Conservation (phyloP, 2,329 filamentous ascomycete species). For the Volutella citrinella region DNA sequence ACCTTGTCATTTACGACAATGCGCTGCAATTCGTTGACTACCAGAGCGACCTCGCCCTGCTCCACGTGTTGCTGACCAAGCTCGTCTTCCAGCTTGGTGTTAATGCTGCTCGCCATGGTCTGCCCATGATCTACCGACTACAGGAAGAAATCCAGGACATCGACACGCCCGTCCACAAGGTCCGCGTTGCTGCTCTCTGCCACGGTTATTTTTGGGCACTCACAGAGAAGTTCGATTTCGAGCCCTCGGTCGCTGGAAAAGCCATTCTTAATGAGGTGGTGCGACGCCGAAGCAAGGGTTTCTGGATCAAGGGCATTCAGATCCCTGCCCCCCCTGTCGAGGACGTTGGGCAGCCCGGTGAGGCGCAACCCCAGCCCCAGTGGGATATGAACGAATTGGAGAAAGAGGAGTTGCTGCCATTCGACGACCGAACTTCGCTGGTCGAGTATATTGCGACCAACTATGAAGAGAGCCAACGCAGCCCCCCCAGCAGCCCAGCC, state of each 20-base stretch:
- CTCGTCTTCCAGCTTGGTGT: constrained; percentile 77
- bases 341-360: constrained; percentile 54
- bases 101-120: constrained; percentile 72
- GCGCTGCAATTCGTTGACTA: constrained; percentile 70
- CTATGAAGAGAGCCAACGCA: constrained; percentile 61
- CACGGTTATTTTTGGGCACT: constrained; percentile 87
- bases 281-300: constrained; percentile 66
- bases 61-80: constrained; percentile 73
- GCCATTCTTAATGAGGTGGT: constrained; percentile 74
- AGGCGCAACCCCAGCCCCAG: constrained; percentile 39
- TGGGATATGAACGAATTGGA: constrained; percentile 55
- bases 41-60: constrained; percentile 70
- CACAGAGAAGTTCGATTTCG: constrained; percentile 73
- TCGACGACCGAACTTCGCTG: constrained; percentile 68
- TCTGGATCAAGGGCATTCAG: constrained; percentile 76
- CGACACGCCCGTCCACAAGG: constrained; percentile 65
- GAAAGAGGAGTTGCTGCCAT: constrained; percentile 66
- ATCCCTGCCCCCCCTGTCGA: constrained; percentile 66
- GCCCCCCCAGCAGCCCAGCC: constrained; percentile 67
- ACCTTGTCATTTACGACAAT: constrained; percentile 87
- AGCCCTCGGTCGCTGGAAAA: constrained; percentile 64
- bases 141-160: constrained; percentile 77
- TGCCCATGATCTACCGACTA: constrained; percentile 86
- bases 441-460: constrained; percentile 71
- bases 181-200: constrained; percentile 78